Conservation (phyloP, 805 yeast genomes). For the Sugiyamaella smithiae region DNA sequence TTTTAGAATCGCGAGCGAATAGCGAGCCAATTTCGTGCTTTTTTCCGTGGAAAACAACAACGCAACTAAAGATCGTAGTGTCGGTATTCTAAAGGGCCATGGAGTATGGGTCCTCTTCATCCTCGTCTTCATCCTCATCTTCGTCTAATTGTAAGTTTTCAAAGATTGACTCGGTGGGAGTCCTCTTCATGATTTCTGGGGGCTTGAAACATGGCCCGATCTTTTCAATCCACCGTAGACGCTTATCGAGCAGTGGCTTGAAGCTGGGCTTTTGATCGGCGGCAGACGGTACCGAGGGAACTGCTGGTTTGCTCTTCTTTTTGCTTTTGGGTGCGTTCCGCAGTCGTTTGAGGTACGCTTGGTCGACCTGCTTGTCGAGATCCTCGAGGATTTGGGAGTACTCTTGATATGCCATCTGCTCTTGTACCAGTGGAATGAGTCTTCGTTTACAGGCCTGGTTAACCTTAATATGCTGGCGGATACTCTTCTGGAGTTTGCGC, state of each 20-base stretch:
- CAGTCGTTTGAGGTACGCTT: conserved; percentile 79
- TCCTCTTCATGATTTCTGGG: conserved; percentile 66
- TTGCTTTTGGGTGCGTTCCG: conserved; percentile 68
- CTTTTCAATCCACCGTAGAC: conserved; percentile 81
- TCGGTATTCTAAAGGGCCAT: too few species aligned
- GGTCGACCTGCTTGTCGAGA: conserved; percentile 94
- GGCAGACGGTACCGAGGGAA: conserved; percentile 16
- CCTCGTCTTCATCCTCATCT: conserved; percentile 42
- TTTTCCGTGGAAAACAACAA: too few species aligned
- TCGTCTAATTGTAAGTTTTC: conserved; percentile 43
- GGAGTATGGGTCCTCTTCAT: conserved; percentile 20
- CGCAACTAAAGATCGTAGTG: too few species aligned
- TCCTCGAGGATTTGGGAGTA: conserved; percentile 87
- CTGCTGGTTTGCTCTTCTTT: conserved; percentile 38
- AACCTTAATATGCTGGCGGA: conserved; percentile 55
- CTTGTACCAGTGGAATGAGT: conserved; percentile 72
- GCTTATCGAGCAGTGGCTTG: conserved; percentile 53
- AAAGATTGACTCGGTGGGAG: conserved; percentile 65
- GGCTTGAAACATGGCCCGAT: conserved; percentile 82
- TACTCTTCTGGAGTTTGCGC: conserved; percentile 64
- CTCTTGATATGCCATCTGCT: conserved; percentile 93
- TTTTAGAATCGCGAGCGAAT: too few species aligned
- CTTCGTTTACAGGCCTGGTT: conserved; percentile 67
- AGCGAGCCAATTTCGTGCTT: too few species aligned
- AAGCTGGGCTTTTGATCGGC: conserved; percentile 20